Base-by-base conservation (phyloP, 2,329 filamentous ascomycete genomes). In the Blumeria hordei region DNA sequence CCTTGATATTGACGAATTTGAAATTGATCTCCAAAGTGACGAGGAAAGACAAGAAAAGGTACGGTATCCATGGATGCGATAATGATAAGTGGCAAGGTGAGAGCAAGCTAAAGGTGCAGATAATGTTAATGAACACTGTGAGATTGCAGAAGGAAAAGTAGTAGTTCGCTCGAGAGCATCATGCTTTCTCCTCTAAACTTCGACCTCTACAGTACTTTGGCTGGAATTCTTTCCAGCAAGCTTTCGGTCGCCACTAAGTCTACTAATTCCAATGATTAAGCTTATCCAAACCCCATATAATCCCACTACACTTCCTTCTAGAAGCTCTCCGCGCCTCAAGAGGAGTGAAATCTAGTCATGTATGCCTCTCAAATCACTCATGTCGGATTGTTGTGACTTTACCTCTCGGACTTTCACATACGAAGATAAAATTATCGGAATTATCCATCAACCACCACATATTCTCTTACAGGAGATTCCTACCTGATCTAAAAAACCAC, bases 1-100 rank as follows among this genome's bases (percentile, higher is more conserved):
- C 7, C 64, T 62, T 11, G 64, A 66, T 57, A 55, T 62, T 0
- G 63, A 66, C 37, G 64, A 65, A 41, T 64, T 59, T 35, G 62
- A 61, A 43, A 37, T 33, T 34, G 45, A 41, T 6, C 28, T 16
- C 6, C 36, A 44, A 11, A 58, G 33, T 50, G 57, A 57, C 54
- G 60, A 62, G 50, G 58, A 62, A 9, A 56, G 63, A 54, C 60
- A 60, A 34, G 60, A 57, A 21, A 58, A 57, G 1, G 57, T 56
- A 9, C 62, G 61, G 37, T 63, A 61, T 53, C 63, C 64, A 0
- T 66, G 64, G 64, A 52, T 28, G 21, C 21, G 21, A 2, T 2
- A 45, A 18, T 36, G 18, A 43, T 16, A 18, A 51, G 41, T 39
- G 18, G 34, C 57, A 56, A 39, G 56, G 43, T 34, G 9, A 6